These are phyloP conservation scores for Claviceps digitariae DNA, from an alignment of 2,329 filamentous ascomycete genomes.

Conservation along the genomic window DNA sequence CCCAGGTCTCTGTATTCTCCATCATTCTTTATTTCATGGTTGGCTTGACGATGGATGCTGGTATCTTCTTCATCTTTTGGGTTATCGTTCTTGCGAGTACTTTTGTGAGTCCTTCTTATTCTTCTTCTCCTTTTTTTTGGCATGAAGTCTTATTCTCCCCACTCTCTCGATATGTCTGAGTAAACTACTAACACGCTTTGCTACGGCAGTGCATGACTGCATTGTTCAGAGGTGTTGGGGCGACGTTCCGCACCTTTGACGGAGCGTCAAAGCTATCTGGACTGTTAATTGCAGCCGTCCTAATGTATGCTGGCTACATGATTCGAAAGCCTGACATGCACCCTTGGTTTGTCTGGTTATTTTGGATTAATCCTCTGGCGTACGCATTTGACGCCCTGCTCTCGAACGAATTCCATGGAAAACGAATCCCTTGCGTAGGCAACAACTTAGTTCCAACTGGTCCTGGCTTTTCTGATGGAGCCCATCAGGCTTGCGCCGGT, in stretches of 20 bases:
- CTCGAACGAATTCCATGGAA: conserved; percentile 54
- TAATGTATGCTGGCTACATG: conserved; percentile 53
- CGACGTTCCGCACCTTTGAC: conserved; percentile 42
- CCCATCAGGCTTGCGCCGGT: conserved; percentile 40
- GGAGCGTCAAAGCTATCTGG: conserved; percentile 44
- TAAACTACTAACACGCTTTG: not conserved
- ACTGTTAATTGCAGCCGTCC: conserved; percentile 32
- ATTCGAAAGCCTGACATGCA: conserved; percentile 49
- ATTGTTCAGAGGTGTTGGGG: conserved; percentile 42
- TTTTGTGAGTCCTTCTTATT: too few relatives aligned
- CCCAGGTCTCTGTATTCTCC: conserved; percentile 45
- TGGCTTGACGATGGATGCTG: conserved; percentile 36
- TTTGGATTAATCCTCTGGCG: conserved; percentile 52
- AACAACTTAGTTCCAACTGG: conserved; percentile 38
- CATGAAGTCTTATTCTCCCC: too few relatives aligned
- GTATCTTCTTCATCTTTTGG: conserved; percentile 50
- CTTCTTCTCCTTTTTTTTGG: too few relatives aligned
- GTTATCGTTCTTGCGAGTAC: conserved; percentile 34
- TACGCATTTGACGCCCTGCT: conserved; percentile 58
- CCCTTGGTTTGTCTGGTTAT: conserved; percentile 49
- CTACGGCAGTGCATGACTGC: conserved; percentile 37
- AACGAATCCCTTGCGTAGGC: conserved; percentile 37
- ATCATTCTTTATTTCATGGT: conserved; percentile 53
- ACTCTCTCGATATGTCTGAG: not conserved
- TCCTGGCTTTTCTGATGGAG: conserved; percentile 28